Base-by-base conservation (phyloP, 148 eudicot genomes). In the Bassia scoparia region DNA sequence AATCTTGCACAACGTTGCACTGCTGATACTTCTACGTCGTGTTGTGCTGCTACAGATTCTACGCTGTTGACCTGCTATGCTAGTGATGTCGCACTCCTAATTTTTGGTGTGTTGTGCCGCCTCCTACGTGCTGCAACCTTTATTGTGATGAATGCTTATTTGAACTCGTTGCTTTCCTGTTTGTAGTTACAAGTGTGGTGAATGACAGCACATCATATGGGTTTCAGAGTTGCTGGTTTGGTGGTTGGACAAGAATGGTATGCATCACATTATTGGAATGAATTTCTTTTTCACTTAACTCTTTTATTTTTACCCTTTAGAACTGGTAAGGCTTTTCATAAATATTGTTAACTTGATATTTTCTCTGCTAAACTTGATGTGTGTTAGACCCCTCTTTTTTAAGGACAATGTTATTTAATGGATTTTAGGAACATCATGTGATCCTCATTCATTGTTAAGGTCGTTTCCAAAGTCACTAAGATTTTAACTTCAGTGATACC, bases 141-240 rank as follows among this genome's bases (percentile, higher is more conserved):
- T n/a, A n/a, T n/a, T 21, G 16, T 66, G 74, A 52, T 67, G 38
- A 64, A 38, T 78, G 65, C 52, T 77, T 70, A 63, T 74, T 63
- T 63, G 41, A 71, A 24, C 56, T 44, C 72, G 83, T 76, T 46
- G 29, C 64, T 68, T 72, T 53, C 23, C 75, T 54, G 41, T 72
- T 74, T 74, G n/a, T 75, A 80, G 77, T 63, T 64, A 73, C 61
- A 62, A 67, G 79, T 80, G 53, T 72, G 23, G 30, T 69, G 43
- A n/a, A 44, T 31, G 31, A 50, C 61, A 46, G 53, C 58, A 77
- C 79, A 62, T 78, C 77, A 66, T 73, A 54, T 34, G 75, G 73
- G 72, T 89, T 84, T 67, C 82, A 80, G 64, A 89, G 95, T 73
- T 89, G 89, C 56, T 89, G 95, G 95, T 75, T 83, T 63, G 95